phyloP scores from a whole-genome alignment of 768 basidiomycete species.

The Leccinum truebloodii region DNA sequence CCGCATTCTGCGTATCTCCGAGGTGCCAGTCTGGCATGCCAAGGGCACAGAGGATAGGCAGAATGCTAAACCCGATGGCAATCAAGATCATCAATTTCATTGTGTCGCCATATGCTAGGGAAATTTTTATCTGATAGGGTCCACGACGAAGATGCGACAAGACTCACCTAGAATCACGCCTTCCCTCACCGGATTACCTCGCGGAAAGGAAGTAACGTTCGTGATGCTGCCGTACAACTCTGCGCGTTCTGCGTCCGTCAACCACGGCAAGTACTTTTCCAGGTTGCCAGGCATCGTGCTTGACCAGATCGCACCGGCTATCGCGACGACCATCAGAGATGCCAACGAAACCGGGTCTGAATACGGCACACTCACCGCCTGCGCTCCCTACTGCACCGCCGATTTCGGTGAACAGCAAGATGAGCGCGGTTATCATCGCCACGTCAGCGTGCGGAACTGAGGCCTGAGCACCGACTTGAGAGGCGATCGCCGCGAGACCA shows the following conservation, averaged over 20 bases:
- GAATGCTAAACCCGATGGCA: constrained; percentile 51
- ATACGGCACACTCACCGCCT: constrained; percentile 42
- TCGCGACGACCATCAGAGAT: not conserved
- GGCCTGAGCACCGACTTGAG: constrained; percentile 65
- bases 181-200: constrained; percentile 58
- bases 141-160: not conserved
- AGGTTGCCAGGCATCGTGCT: constrained; percentile 66
- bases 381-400: constrained; percentile 68
- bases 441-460: constrained; percentile 65
- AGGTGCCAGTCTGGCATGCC: constrained; percentile 69
- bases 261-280: constrained; percentile 51
- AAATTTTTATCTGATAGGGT: not conserved
- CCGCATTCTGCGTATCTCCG: constrained; percentile 69
- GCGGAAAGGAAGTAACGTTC: constrained; percentile 46
- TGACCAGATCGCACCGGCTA: constrained; percentile 67
- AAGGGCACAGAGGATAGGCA: constrained; percentile 60
- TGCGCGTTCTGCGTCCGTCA: constrained; percentile 43
- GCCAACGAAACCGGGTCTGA: not conserved
- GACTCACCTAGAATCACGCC: constrained; percentile 58
- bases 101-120: constrained; percentile 52
- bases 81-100: constrained; percentile 58
- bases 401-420: constrained; percentile 68
- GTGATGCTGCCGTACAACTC: constrained; percentile 58
- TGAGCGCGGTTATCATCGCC: constrained; percentile 65
- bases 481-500: constrained; percentile 59